These are phyloP conservation scores for Scytalidium lignicola DNA, from an alignment of 2,329 filamentous ascomycete species.

Conservation along the genomic window DNA sequence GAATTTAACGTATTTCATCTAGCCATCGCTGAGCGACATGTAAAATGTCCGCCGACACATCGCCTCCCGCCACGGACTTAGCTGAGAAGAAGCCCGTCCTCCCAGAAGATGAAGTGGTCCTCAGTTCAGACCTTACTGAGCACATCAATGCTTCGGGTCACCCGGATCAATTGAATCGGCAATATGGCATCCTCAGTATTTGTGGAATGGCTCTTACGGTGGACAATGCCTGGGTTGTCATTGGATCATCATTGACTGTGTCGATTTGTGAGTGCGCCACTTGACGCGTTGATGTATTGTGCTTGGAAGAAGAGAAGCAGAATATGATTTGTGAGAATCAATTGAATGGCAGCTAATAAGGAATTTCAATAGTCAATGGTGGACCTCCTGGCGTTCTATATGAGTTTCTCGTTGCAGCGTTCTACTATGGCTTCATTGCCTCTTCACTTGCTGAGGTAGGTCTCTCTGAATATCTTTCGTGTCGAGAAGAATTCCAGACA, in stretches of 20 bases:
- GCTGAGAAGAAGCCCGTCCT: background rate
- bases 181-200: background rate
- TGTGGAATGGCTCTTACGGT: conserved; percentile 1
- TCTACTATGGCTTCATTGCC: conserved; percentile 42
- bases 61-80: background rate
- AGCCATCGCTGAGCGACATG: background rate
- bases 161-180: background rate
- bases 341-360: no score
- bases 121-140: background rate
- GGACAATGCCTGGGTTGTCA: background rate
- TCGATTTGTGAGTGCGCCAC: background rate
- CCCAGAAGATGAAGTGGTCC: background rate
- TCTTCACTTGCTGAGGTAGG: conserved; percentile 41
- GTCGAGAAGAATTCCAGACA: no score
- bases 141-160: background rate
- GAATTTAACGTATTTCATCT: background rate
- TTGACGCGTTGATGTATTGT: background rate
- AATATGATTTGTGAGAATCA: background rate
- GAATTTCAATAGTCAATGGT: conserved; percentile 36
- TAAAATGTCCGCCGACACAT: background rate
- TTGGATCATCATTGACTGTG: background rate
- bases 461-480: no score
- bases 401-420: conserved; percentile 39
- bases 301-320: no score
- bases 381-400: conserved; percentile 54